Base-by-base conservation (phyloP, 192 early-diverging fungal species). In the Coemansia biformis region DNA sequence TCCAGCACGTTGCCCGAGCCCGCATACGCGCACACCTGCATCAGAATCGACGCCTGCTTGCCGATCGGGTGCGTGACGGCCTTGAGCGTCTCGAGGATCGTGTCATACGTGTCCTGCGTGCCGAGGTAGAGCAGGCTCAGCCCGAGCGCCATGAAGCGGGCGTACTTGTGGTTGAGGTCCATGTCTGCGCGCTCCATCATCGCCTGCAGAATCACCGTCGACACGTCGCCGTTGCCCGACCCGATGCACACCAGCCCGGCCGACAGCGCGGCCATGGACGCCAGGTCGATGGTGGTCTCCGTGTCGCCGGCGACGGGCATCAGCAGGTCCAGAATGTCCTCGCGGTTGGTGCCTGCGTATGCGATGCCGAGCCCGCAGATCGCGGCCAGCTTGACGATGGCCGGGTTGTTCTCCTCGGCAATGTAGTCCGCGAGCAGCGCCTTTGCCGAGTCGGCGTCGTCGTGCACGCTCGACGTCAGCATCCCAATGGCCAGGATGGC, bases 1-100 rank as follows among this genome's bases (percentile, higher is more conserved):
- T 91, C 93, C 38, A 97, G 77, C 14, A 99, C 96, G 68, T 99
- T 95, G 22, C 96, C 96, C 17, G 92, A 90, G 46, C 85, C 96
- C 22, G 92, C 86, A 65, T 90, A 95, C 12, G 93, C 87, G 49
- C 86, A 85, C 43, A 84, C 83, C 59, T 95, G 91, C 26, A 97
- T 85, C 57, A 99, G 66, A 0, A 93, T 86, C 43, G 78, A 81
- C 15, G 89, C 84, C 59, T 90, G 86, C 77, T 92, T 88, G 58
- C 88, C 87, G 39, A 97, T 77, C 23, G 94, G 92, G 64, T 93
- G 84, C 38, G 92, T 91, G 65, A 97, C 91, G 16, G 85, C 90
- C 78, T 95, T 92, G 50, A 99, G 79, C 3, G 91, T 94, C 71
- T 94, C 94, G 18, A 93, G 62, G 10, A 92, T 89, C 5, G 87